phyloP scores from a whole-genome alignment of 2,329 filamentous ascomycete genomes.

The Ceratocystis variospora region DNA sequence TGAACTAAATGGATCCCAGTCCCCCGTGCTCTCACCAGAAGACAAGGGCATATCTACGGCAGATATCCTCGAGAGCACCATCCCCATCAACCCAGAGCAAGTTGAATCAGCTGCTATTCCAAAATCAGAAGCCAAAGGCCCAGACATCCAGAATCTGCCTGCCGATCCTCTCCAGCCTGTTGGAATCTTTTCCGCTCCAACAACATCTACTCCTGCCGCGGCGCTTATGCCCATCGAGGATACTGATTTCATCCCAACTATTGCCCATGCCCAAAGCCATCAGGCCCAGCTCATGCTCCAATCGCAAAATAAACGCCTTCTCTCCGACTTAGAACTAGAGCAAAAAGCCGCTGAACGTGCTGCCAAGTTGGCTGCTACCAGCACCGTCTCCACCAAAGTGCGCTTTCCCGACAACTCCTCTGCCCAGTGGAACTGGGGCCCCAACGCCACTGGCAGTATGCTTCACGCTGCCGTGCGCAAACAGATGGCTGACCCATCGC shows the following conservation, averaged over 20 bases:
- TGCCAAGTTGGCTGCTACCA: constrained; percentile 51
- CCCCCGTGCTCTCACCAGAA: constrained; percentile 9
- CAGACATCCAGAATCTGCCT: neutral
- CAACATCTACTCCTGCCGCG: constrained; percentile 59
- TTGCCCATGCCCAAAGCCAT: constrained; percentile 61
- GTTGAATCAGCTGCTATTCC: constrained; percentile 20
- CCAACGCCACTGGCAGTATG: constrained; percentile 51
- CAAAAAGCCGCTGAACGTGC: constrained; percentile 52
- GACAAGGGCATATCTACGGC: neutral
- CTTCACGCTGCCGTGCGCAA: constrained; percentile 62
- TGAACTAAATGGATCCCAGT: constrained; percentile 10
- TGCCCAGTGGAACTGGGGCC: constrained; percentile 57
- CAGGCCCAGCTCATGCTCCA: constrained; percentile 51
- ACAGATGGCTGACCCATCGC: constrained; percentile 50
- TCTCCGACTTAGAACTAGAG: constrained; percentile 69
- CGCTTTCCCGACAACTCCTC: constrained; percentile 79
- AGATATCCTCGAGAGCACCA: constrained; percentile 15
- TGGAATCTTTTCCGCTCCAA: constrained; percentile 65
- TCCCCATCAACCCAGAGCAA: neutral
- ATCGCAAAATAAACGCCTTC: constrained; percentile 60
- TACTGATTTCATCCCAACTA: constrained; percentile 60
- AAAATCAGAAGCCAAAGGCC: neutral
- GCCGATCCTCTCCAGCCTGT: constrained; percentile 38
- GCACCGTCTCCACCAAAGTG: constrained; percentile 59
- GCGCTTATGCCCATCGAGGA: constrained; percentile 53